Percentiles rank a stretch among this genome's conserved stretches.
Conservation (phyloP, 2,329 filamentous ascomycete genomes). For the Xylaria sp. region DNA sequence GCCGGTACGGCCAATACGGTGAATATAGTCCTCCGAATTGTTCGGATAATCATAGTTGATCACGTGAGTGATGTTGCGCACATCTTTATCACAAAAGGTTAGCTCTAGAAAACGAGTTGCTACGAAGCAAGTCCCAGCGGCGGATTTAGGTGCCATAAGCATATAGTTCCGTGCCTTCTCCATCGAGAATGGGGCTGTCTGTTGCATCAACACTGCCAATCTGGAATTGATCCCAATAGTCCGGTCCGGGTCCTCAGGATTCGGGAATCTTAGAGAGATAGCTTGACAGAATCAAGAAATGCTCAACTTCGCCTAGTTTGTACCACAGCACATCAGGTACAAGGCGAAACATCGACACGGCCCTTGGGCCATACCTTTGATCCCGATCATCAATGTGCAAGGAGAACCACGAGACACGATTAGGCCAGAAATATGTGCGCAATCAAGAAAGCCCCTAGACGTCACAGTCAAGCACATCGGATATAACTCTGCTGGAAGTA, state of each 20-base stretch:
- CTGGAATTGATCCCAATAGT: conserved; percentile 59
- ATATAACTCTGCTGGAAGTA: conserved; percentile 69
- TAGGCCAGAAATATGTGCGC: conserved; percentile 93
- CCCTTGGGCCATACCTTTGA: conserved; percentile 76
- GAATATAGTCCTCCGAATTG: conserved; percentile 98
- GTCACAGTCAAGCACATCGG: conserved; percentile 88
- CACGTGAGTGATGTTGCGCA: conserved; percentile 99
- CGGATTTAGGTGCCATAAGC: conserved; percentile 60
- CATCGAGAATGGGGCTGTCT: conserved; percentile 69
- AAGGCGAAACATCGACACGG: conserved; percentile 82
- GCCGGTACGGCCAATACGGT: conserved; percentile 95
- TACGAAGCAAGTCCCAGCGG: conserved; percentile 73
- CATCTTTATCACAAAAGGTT: conserved; percentile 87
- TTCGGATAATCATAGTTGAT: conserved; percentile 99
- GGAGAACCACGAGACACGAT: conserved; percentile 84
- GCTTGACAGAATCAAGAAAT: conserved; percentile 83
- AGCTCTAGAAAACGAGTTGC: conserved; percentile 73
- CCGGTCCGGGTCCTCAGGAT: conserved; percentile 67
- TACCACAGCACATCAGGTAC: conserved; percentile 73
- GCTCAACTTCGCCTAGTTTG: conserved; percentile 78
- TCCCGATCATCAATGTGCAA: conserved; percentile 85
- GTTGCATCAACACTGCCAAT: conserved; percentile 68
- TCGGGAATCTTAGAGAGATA: conserved; percentile 66
- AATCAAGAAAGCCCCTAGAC: conserved; percentile 87
- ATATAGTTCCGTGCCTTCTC: conserved; percentile 65